A percentile compares a stretch with the other conserved stretches of the same genome.
phyloP scores from a whole-genome alignment of 2,329 filamentous ascomycete genomes.

The Pyrenochaeta sp. region DNA sequence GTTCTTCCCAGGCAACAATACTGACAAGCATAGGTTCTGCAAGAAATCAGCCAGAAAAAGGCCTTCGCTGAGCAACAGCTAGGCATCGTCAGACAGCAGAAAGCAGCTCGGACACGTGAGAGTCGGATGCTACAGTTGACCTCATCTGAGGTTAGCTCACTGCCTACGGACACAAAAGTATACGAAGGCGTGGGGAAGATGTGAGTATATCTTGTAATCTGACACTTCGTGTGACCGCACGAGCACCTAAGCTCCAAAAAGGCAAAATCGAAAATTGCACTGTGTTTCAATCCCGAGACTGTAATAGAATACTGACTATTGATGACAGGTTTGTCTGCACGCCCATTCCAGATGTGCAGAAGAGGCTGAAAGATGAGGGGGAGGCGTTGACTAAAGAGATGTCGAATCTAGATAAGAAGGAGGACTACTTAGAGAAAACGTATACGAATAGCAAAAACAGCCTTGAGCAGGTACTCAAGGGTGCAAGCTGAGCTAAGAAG shows the following conservation, averaged over 20 bases:
- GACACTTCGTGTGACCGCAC: neutral
- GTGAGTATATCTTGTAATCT: constrained; percentile 58
- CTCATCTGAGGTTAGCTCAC: constrained; percentile 77
- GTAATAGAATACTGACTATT: neutral
- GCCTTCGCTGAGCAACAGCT: constrained; percentile 92
- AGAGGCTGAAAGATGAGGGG: constrained; percentile 78
- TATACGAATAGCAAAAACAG: constrained; percentile 93
- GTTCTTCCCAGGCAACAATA: neutral
- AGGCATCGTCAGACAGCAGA: constrained; percentile 82
- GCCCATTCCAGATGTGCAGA: constrained; percentile 75
- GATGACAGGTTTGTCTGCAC: constrained; percentile 83
- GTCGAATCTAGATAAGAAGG: constrained; percentile 81
- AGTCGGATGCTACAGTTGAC: constrained; percentile 89
- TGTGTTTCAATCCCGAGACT: neutral
- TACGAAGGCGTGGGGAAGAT: constrained; percentile 99
- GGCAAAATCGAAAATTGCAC: neutral
- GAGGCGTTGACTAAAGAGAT: constrained; percentile 80
- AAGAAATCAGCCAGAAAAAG: constrained; percentile 93
- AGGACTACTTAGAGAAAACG: constrained; percentile 93
- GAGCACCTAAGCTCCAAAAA: neutral
- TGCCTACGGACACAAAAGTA: constrained; percentile 79
- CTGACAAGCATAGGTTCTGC: constrained; percentile 70
- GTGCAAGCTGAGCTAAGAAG: constrained; percentile 22
- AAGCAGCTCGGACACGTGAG: constrained; percentile 85
- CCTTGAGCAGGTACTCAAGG: constrained; percentile 84